Base-by-base conservation (phyloP, 768 basidiomycete genomes). In the Russula olivacea region DNA sequence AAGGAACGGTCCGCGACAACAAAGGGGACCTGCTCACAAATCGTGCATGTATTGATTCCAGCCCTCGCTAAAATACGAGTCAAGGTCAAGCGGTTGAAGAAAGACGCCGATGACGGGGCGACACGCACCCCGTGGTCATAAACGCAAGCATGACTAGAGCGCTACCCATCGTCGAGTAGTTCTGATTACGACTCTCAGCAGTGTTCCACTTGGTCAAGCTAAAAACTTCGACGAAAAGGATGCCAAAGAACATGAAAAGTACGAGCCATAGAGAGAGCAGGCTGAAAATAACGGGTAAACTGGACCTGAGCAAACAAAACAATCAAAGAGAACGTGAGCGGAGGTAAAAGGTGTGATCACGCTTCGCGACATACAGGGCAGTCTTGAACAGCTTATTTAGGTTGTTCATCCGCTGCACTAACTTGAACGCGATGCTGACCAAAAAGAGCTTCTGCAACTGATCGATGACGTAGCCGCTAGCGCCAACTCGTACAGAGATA, bases 31-130 rank as follows among this genome's bases (percentile, higher is more conserved):
- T 7, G 34, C 88, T 70, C 72, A 94, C 91, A 85, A 96, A 75
- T 98, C 91, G 71, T 98, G 95, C 96, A 98, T 98, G 72, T 88
- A 97, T 68, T 88, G 85, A 72, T 98, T 98, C 96, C 96, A 98
- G 0, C 87, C 92, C 73, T 98, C 95, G 10, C 94, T 94, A 66
- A 8, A 45, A 28, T 43, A 7, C 6, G 36, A 19, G 2, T 11
- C 12, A 66, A 57, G 68, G 34, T 67, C 61, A 57, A 6, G 48
- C 17, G 68, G 8, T 4, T 17, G 17, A 47, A 30, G 50, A 34
- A 14, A n/a, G 34, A 30, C 3, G 15, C 23, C 30, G 11, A 3
- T 32, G 40, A 43, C 21, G 5, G 7, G 49, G 30, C 23, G 23
- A 7, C 17, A 76, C 84, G 67, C 72, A 95, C 93, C 94, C 95